Evolutionary conservation across 352 stramenopile species (phyloP), one percentile per base, ranked within the genome.

Genomic region (Phytophthora europaea): DNA sequence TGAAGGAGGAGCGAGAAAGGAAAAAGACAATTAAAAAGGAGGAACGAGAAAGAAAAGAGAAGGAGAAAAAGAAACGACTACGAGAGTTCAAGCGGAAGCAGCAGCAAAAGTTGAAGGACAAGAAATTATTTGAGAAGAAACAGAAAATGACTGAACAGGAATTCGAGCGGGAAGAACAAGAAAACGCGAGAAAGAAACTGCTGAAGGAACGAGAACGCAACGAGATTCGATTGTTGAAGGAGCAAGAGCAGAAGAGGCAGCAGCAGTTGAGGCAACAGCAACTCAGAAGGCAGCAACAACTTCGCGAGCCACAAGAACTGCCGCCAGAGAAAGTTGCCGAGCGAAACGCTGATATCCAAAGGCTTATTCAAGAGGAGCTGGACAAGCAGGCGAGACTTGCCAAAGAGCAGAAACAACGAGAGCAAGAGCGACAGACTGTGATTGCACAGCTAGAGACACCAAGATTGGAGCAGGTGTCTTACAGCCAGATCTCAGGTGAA

Each of bases 291-390:
- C 15, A 50, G 43, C 40, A 50, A 16, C 40, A 22, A 22, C 43
- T 22, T 6, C 5, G 43, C 4, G 26, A 68, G 22, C 50, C 52
- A 34, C 28, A 72, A 9, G 64, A 76, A 13, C 20, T 61, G 34
- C 45, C 65, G 6, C 57, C 64, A 4, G 70, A 73, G 34, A 52
- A 59, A 43, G 33, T 76, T 4, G 70, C 57, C 5, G 18, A 69
- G 43, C 52, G 70, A 38, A 76, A 76, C 33, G 70, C 64, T 1
- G 57, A 68, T 2, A 72, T 76, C 6, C 70, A 76, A 22, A 48
- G 50, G 18, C 68, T 76, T 20, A 76, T 76, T 55, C 70, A 76
- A 43, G 64, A 69, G 34, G 70, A 76, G 33, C 23, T 76, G n/a
- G 51, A 73, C 34, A 76, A 73, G 6, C 70, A 76, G 43, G 70